Evolutionary conservation across 768 basidiomycete species (phyloP), one percentile per base, ranked within the genome.

Genomic region (Boletus sp.): DNA sequence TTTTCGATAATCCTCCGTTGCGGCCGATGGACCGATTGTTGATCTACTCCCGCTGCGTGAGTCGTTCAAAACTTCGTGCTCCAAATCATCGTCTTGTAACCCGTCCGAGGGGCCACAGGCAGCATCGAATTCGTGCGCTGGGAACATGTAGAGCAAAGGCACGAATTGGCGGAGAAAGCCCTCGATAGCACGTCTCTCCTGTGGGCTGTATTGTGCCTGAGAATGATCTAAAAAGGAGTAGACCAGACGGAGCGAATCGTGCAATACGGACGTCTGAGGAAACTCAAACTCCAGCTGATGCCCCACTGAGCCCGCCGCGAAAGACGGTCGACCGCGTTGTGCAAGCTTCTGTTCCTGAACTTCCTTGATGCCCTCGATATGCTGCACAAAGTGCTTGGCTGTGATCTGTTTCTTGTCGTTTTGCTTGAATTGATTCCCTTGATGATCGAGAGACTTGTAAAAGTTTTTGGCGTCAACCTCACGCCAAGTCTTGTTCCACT

Each of bases 391-490:
- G 60, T 86, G 76, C 69, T 92, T 94, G 42, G 90, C 80, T 7
- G 89, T 93, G 67, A 94, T 89, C 56, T 80, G 83, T 74, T 92
- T 92, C 83, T 98, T 98, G 79, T 99, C 97, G 71, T 93, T 95
- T 55, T 81, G 80, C 77, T 98, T 98, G 85, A 96, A 97, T 57
- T 81, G 85, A 71, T 92, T 90, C 17, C 94, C 95, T 71, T 97
- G 95, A 67, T 97, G 93, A 70, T 99, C 97, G 49, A 98, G 85
- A 32, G 90, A 89, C 75, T 96, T 98, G 85, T 97, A 96, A 70
- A 95, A 98, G 77, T 98, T 98, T 76, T 94, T 94, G 54, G 89
- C 88, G 66, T 99, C 94, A 48, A 95, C 90, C 71, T 98, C 96
- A 50, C 94, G 82, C 97, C 97, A 98, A 15, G 94, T 95, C 58